Base-by-base conservation (phyloP, 306 rosid genomes). In the Pterocarpus santalinus region DNA sequence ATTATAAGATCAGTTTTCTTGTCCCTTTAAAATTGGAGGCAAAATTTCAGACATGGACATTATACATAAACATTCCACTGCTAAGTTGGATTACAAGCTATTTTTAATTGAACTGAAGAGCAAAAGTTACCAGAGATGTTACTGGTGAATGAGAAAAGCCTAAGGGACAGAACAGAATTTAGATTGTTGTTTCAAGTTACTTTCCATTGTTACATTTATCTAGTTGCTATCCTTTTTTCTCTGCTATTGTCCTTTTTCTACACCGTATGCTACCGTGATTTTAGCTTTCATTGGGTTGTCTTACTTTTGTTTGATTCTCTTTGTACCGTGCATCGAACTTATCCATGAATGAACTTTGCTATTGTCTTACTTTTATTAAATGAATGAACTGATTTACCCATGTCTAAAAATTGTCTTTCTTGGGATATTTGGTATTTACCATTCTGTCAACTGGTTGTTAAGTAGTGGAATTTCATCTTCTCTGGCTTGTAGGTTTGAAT, bases 401-500 rank as follows among this genome's bases (percentile, higher is more conserved):
- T 67, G 3, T 58, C 39, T 38, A 32, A 74, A 69, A 36, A 66
- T 66, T 35, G 13, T 72, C 12, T 15, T 78, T 49, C 36, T 52
- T 12, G 38, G n/a, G 30, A 15, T 47, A 15, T 57, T 67, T 22
- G 16, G 16, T 51, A 12, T 57, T 61, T n/a, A 35, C 44, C 16
- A 8, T 57, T 52, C 8, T 46, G 32, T 47, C 41, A n/a, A 57
- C 58, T 49, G 76, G 57, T 32, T 30, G 72, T 67, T 72, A 73
- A 52, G 71, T 70, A 44, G 71, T 53, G 72, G 67, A 57, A n/a
- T 81, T 51, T 64, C 56, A 17, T 5, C 34, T 74, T 86, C 76
- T 70, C 68, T 80, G 46, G 34, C 67, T 56, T 46, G 61, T 77
- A 83, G 91, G 75, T 81, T 74, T 78, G 63, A 82, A 73, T 57